Evolutionary conservation across 2,329 filamentous ascomycete genomes (phyloP), one percentile per base, ranked within the genome.

Genomic region (Cladophialophora exuberans): DNA sequence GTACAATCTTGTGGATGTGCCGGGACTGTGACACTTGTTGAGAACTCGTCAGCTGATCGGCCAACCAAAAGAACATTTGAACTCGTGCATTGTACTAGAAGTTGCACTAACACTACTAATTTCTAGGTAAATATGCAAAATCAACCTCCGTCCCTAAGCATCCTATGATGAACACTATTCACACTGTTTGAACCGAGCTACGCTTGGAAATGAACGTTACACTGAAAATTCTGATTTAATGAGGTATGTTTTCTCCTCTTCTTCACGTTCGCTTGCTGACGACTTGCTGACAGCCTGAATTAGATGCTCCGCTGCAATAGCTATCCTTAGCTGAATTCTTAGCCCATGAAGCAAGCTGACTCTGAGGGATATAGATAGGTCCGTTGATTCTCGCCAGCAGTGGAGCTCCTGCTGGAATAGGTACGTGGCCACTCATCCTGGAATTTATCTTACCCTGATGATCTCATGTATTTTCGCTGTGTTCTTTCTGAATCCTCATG

Each of bases 151-250:
- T 55, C 64, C 36, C 54, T 41, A 31, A 52, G 73, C 74, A 63
- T 76, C 72, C 69, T 65, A 84, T 84, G 83, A 85, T 85, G 82
- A 85, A 79, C 74, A 77, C 76, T 85, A 85, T 85, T 85, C 83
- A 85, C 83, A 85, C 83, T 85, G 82, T 85, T 83, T 84, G 83
- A 85, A 75, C 77, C 72, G 72, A 72, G 69, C 70, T 72, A 67
- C 69, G 72, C 72, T 70, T 66, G 78, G 75, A 72, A 64, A 79
- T 84, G 82, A 84, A 81, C 80, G 76, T 75, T 49, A 73, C 79
- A 82, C 77, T 78, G 75, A 82, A 82, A 83, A 85, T 83, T 85
- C 83, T 85, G 83, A 85, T 85, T 84, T 84, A 85, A 84, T 84
- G 82, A 84, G 82, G 82, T 79, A 67, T 65, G 73, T 71, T 4